Conservation (phyloP, 176 grass and related monocot species). For the Triticum urartu region DNA sequence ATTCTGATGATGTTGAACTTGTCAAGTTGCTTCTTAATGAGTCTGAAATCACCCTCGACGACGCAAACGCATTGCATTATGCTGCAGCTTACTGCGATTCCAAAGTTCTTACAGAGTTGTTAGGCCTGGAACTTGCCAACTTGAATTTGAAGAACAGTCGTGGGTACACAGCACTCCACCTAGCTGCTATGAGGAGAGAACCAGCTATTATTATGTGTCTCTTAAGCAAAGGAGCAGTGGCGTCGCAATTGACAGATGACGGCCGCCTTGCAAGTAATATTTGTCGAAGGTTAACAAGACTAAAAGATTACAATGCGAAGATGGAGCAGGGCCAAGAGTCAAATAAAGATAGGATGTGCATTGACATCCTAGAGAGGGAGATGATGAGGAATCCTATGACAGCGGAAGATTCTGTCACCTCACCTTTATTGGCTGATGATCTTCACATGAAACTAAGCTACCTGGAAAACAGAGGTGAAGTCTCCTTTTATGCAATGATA, state of each 20-base stretch:
- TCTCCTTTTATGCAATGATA: constrained; percentile 4
- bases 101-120: constrained; percentile 83
- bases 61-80: constrained; percentile 88
- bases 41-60: constrained; percentile 87
- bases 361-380: constrained; percentile 94
- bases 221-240: constrained; percentile 68
- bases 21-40: constrained; percentile 95
- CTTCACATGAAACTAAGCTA: constrained; percentile 89
- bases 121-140: constrained; percentile 64
- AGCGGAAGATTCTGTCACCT: constrained; percentile 87
- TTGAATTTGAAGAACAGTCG: constrained; percentile 86
- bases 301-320: constrained; percentile 72
- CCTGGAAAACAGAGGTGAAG: constrained; percentile 95
- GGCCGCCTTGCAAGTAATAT: constrained; percentile 71
- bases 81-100: constrained; percentile 87
- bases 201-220: constrained; percentile 82
- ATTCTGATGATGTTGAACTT: constrained; percentile 96
- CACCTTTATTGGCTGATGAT: constrained; percentile 88
- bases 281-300: constrained; percentile 75
- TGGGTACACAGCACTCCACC: constrained; percentile 80
- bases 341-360: constrained; percentile 96
- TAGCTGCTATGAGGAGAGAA: constrained; percentile 97
- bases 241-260: constrained; percentile 66
- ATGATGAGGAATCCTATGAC: constrained; percentile 69
- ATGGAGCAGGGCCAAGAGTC: constrained; percentile 77